Evolutionary conservation across 1,284 basidiomycete genomes (phyloP).

Genomic region (Cystobasidiaceae sp.): DNA sequence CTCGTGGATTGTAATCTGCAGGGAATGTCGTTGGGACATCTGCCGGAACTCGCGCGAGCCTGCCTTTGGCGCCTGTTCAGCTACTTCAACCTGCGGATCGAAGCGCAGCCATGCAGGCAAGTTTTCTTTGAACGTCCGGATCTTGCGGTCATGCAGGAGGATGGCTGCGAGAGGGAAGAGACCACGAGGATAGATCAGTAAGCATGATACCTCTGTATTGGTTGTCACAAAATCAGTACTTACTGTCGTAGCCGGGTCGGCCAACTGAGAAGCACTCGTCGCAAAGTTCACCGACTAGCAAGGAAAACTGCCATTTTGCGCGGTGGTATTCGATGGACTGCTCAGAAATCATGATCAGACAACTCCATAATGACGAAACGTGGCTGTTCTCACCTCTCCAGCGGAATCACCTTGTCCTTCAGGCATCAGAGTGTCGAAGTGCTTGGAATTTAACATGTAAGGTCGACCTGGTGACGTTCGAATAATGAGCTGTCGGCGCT

Average conservation of each 20-base stretch:
- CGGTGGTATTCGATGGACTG: constrained; percentile 28
- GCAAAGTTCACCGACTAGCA: constrained; percentile 26
- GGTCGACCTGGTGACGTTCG: constrained; percentile 31
- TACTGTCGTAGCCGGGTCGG: constrained; percentile 25
- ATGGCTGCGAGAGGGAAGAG: constrained; percentile 16
- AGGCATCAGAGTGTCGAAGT: constrained; percentile 38
- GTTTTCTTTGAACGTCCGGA: constrained; percentile 22
- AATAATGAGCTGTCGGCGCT: constrained; percentile 19
- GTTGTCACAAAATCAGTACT: not conserved
- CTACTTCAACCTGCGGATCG: not conserved
- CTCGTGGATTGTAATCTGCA: constrained; percentile 23
- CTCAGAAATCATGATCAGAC: not conserved
- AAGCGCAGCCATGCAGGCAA: constrained; percentile 28
- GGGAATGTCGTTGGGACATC: constrained; percentile 13
- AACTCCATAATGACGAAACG: not conserved
- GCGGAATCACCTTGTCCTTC: not conserved
- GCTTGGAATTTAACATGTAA: constrained; percentile 33
- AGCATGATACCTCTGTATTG: constrained; percentile 1
- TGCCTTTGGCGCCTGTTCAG: not conserved
- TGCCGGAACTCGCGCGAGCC: constrained; percentile 17
- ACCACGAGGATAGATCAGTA: constrained; percentile 2
- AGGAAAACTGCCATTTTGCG: constrained; percentile 11
- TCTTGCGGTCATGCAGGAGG: constrained; percentile 22
- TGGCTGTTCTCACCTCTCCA: constrained; percentile 4
- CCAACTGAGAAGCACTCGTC: constrained; percentile 30